These are phyloP conservation scores for Sideroxylon spinosum DNA, from an alignment of 179 eudicot genomes.

Conservation along the genomic window DNA sequence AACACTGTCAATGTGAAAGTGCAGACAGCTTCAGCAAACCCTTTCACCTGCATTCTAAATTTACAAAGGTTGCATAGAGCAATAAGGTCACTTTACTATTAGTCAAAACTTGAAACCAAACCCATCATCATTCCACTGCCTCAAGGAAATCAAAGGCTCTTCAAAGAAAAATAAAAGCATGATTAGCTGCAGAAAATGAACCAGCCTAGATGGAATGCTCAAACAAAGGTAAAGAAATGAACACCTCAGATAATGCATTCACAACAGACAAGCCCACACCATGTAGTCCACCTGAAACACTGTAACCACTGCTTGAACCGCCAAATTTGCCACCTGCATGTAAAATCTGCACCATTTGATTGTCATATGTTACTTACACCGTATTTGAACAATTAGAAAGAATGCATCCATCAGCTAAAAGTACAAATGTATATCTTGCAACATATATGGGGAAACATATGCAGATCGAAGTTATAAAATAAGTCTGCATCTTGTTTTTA, in stretches of 20 bases:
- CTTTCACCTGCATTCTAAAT: neutral
- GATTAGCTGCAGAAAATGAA: neutral
- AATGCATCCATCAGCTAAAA: neutral
- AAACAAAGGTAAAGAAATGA: neutral
- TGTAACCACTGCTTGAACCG: constrained; percentile 94
- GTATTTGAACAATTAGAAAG: constrained; percentile 4
- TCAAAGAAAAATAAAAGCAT: neutral
- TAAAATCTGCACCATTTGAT: constrained; percentile 59
- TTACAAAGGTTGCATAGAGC: neutral
- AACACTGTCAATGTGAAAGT: neutral
- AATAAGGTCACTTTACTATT: neutral
- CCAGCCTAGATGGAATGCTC: neutral
- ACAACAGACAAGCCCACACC: constrained; percentile 97
- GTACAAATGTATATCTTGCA: neutral
- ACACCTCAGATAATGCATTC: constrained; percentile 93
- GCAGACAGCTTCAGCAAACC: neutral
- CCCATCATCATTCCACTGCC: neutral
- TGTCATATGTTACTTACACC: neutral
- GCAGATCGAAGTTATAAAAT: neutral
- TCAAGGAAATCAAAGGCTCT: constrained; percentile 9
- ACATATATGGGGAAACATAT: neutral
- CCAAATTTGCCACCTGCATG: constrained; percentile 99
- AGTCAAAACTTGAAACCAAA: neutral
- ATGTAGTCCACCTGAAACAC: constrained; percentile 95
- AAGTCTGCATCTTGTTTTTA: neutral